These are phyloP conservation scores for Hyaloscypha finlandica DNA, from an alignment of 495 filamentous ascomycete species.

Conservation along the genomic window DNA sequence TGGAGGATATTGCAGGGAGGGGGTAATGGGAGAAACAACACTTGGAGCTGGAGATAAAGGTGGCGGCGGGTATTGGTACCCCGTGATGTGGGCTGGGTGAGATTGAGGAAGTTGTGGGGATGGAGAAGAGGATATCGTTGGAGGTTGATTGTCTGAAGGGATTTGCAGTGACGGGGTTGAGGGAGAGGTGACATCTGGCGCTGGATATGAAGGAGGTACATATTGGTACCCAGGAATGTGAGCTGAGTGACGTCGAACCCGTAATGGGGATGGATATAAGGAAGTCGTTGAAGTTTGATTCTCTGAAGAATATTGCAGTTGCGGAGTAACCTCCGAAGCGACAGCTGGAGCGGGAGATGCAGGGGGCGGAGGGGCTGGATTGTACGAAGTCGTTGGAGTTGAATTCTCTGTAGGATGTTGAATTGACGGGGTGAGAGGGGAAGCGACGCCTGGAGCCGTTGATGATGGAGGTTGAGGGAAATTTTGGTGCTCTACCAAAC, in stretches of 20 bases:
- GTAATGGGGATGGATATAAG: slow-evolving; percentile 1
- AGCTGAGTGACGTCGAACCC: not conserved
- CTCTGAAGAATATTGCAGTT: not conserved
- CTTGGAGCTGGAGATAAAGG: not conserved
- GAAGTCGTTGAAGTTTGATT: not conserved
- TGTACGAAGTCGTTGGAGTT: not conserved
- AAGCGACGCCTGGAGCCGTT: not conserved
- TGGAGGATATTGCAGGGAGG: not conserved
- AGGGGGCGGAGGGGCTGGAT: no score
- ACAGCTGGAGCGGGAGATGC: not conserved
- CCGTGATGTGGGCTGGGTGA: not conserved
- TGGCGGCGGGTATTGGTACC: not conserved
- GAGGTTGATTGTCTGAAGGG: not conserved
- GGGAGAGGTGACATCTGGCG: not conserved
- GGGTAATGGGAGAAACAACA: not conserved
- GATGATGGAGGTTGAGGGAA: not conserved
- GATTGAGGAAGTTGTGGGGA: not conserved
- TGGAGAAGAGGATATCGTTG: not conserved
- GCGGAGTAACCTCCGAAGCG: not conserved
- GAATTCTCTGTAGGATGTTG: not conserved
- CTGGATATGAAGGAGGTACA: not conserved
- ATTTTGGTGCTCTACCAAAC: not conserved
- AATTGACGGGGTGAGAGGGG: not conserved
- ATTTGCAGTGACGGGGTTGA: not conserved
- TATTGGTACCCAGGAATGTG: slow-evolving; percentile 8